phyloP scores from a whole-genome alignment of 768 basidiomycete genomes.

The Boletellus sp. region DNA sequence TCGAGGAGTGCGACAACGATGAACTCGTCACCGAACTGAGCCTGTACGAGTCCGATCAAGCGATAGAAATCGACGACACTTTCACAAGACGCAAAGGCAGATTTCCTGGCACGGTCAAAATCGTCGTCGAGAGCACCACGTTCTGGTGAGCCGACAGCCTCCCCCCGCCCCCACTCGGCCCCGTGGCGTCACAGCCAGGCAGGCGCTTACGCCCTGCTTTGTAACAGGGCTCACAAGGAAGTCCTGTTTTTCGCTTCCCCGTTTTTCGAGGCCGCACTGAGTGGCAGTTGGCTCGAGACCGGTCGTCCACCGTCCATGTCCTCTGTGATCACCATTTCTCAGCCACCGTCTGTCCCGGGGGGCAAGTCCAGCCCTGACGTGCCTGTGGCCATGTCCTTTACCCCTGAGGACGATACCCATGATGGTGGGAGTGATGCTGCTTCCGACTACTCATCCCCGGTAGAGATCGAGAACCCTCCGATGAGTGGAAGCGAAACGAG shows the following conservation, averaged over 20 bases:
- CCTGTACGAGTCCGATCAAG: conserved; percentile 61
- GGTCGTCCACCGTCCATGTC: conserved; percentile 76
- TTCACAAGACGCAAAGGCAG: conserved; percentile 58
- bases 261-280: conserved; percentile 88
- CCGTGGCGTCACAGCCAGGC: conserved; percentile 1
- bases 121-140: conserved; percentile 82
- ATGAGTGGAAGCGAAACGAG: conserved; percentile 33
- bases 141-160: conserved; percentile 66
- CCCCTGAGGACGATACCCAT: conserved; percentile 48
- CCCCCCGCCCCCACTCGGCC: not conserved
- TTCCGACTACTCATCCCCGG: conserved; percentile 41
- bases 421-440: conserved; percentile 32
- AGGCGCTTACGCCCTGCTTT: conserved; percentile 3
- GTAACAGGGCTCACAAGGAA: conserved; percentile 81
- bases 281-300: conserved; percentile 91
- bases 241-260: conserved; percentile 91
- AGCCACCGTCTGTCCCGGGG: conserved; percentile 60
- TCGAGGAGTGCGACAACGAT: conserved; percentile 70
- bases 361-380: conserved; percentile 38
- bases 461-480: conserved; percentile 36
- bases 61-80: conserved; percentile 77
- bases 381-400: conserved; percentile 57
- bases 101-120: conserved; percentile 87
- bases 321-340: conserved; percentile 81
- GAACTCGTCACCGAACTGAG: conserved; percentile 68